Conservation (phyloP, 2,329 filamentous ascomycete genomes). For the Cylindrodendrum hubeiense region DNA sequence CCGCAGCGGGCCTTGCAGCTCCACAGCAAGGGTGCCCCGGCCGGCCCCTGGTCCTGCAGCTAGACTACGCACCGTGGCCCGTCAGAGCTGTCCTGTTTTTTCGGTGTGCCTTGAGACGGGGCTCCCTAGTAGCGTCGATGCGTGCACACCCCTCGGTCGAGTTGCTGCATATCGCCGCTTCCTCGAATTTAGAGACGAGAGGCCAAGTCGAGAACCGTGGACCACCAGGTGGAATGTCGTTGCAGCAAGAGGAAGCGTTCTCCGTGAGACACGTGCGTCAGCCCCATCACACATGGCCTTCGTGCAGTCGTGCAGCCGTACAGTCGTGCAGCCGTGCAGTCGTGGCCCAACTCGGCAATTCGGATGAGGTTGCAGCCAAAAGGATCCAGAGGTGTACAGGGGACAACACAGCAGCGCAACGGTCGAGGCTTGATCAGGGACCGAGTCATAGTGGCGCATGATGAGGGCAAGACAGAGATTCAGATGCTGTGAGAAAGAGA, state of each 20-base stretch:
- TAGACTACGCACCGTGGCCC: slow-evolving; percentile 30
- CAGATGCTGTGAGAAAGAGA: neutral
- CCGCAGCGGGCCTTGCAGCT: slow-evolving; percentile 44
- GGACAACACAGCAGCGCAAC: slow-evolving; percentile 10
- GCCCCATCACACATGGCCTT: slow-evolving; percentile 17
- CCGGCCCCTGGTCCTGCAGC: slow-evolving; percentile 35
- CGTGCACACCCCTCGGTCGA: slow-evolving; percentile 37
- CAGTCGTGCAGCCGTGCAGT: too few relatives aligned
- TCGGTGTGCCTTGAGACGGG: slow-evolving; percentile 22
- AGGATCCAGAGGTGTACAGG: slow-evolving; percentile 7
- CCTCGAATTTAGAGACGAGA: slow-evolving; percentile 27
- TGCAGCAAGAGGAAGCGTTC: slow-evolving; percentile 19
- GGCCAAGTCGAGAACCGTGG: neutral
- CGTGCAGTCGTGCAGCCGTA: slow-evolving; percentile 5
- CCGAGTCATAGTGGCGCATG: slow-evolving; percentile 8
- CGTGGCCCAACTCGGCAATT: slow-evolving; percentile 4
- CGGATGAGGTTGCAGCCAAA: slow-evolving; percentile 13
- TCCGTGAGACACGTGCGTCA: slow-evolving; percentile 26
- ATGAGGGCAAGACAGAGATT: neutral
- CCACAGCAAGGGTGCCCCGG: slow-evolving; percentile 38
- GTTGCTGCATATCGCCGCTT: slow-evolving; percentile 42
- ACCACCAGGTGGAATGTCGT: slow-evolving; percentile 9
- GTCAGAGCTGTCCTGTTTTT: slow-evolving; percentile 36
- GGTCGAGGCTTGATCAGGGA: slow-evolving; percentile 11
- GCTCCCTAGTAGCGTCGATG: slow-evolving; percentile 26